A percentile compares a stretch with the other conserved stretches of the same genome.
Evolutionary conservation across 805 yeast species (phyloP).

Genomic region (Metschnikowia dekortorum): DNA sequence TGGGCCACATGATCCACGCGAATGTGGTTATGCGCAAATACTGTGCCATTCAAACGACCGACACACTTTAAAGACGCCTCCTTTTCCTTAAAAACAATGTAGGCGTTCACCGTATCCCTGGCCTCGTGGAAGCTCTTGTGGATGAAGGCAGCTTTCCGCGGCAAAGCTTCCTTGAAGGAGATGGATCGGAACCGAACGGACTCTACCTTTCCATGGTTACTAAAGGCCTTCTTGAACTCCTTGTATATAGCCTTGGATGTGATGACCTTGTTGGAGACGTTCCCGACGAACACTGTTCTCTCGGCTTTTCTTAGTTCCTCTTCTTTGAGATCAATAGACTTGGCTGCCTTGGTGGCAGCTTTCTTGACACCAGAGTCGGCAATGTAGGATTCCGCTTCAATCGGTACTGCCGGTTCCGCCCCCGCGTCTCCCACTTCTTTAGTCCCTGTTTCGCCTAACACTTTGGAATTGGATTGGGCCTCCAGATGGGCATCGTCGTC

Average conservation of each 20-base stretch:
- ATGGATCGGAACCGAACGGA: slow-evolving; percentile 90
- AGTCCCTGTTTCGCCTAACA: slow-evolving; percentile 12
- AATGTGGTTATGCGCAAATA: slow-evolving; percentile 69
- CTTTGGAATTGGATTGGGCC: slow-evolving; percentile 13
- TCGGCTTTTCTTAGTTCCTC: slow-evolving; percentile 79
- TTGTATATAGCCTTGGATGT: slow-evolving; percentile 58
- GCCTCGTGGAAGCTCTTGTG: slow-evolving; percentile 70
- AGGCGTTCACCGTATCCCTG: slow-evolving; percentile 82
- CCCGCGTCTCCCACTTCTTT: slow-evolving; percentile 4
- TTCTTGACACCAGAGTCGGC: slow-evolving; percentile 12
- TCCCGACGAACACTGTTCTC: slow-evolving; percentile 84
- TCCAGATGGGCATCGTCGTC: slow-evolving; percentile 5
- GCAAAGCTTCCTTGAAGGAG: slow-evolving; percentile 80
- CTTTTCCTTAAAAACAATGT: slow-evolving; percentile 68
- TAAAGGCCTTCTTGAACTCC: slow-evolving; percentile 61
- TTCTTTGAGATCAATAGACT: slow-evolving; percentile 56
- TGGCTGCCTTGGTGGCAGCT: slow-evolving; percentile 33
- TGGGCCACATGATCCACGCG: slow-evolving; percentile 92
- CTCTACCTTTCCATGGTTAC: slow-evolving; percentile 49
- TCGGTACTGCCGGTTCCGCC: slow-evolving; percentile 5
- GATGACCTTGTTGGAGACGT: slow-evolving; percentile 63
- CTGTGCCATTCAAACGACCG: slow-evolving; percentile 55
- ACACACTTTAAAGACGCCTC: slow-evolving; percentile 45
- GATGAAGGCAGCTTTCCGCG: slow-evolving; percentile 88
- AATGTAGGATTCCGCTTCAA: slow-evolving; percentile 18